These are phyloP conservation scores for Pulveroboletus frians DNA, from an alignment of 768 basidiomycete genomes.

Conservation along the genomic window DNA sequence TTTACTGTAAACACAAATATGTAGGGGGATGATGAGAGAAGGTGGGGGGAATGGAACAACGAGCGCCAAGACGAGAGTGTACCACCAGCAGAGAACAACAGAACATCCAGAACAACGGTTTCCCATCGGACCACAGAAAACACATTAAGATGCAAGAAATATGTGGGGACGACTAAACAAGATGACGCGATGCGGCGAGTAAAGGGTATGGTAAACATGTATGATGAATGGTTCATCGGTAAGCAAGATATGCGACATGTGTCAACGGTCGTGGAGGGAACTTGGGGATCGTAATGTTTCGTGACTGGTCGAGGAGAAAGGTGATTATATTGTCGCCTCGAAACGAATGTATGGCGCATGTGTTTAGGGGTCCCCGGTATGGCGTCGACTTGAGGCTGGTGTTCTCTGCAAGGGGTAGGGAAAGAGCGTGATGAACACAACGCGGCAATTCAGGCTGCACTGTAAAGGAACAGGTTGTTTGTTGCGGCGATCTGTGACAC, in stretches of 20 bases:
- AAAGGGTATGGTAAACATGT: conserved; percentile 28
- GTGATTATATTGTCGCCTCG: conserved; percentile 27
- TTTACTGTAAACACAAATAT: conserved; percentile 22
- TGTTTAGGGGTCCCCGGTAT: conserved; percentile 13
- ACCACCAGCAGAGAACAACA: conserved; percentile 16
- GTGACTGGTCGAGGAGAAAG: conserved; percentile 15
- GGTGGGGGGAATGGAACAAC: conserved; percentile 8
- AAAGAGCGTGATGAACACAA: background rate
- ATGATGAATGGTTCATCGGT: conserved; percentile 23
- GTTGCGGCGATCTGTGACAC: conserved; percentile 81
- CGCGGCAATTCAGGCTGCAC: conserved; percentile 34
- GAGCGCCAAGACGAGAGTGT: conserved; percentile 4
- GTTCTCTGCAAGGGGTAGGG: conserved; percentile 10
- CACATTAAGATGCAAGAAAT: conserved; percentile 22
- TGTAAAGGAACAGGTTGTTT: conserved; percentile 34
- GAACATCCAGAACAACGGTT: conserved; percentile 17
- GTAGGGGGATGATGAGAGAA: conserved; percentile 4
- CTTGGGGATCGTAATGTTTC: conserved; percentile 22
- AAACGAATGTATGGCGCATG: conserved; percentile 16
- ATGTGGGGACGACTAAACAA: conserved; percentile 25
- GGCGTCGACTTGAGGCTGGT: conserved; percentile 8
- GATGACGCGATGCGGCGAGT: conserved; percentile 27
- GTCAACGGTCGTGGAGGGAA: conserved; percentile 10
- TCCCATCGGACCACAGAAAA: conserved; percentile 20
- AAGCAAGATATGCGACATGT: conserved; percentile 28